Evolutionary conservation across 495 filamentous ascomycete genomes (phyloP), one percentile per base, ranked within the genome.

Genomic region (Tuber borchii): DNA sequence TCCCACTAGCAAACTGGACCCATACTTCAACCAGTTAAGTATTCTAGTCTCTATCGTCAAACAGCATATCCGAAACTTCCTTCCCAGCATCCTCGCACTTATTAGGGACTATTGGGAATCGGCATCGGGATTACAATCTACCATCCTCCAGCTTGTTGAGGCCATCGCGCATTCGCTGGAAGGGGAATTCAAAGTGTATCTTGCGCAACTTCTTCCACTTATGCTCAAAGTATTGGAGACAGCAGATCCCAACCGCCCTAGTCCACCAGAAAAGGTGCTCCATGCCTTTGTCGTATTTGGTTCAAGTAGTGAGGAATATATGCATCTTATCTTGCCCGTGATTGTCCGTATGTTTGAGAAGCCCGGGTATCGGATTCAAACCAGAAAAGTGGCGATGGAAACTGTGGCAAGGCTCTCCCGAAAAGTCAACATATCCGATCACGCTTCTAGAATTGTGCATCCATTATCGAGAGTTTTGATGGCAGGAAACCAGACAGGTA

Each of bases 321-420:
- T 99, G 95, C 95, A 98, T 84, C 87, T 99, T 43, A 98, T 99
- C 78, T 94, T 99, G 48, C 95, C 95, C 12, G 91, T 94, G n/a
- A 92, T 99, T 76, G 93, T 99, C 26, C 89, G 90, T 22, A 89
- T 97, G 73, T 97, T 97, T 81, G 93, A 98, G 80, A 94, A 91
- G 76, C 88, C 90, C 31, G 89, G 91, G 51, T 91, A 95, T 76
- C 93, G 93, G 9, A 85, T 88, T 16, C 89, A 90, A 75, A 88
- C 96, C 61, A 91, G 94, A 44, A 95, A 94, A 83, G 89, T 89
- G 43, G 94, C 95, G 17, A 97, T 99, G 81, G 95, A 99, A 77
- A 97, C 94, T 0, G 88, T 99, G 71, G 95, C 93, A 22, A 93
- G 93, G 82, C 88, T 98, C n/a, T 97, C 94, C 19, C 90, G 93